Evolutionary conservation across 345 rosid genomes (phyloP), one percentile per base, ranked within the genome.

Genomic region (Pugionium cornutum): DNA sequence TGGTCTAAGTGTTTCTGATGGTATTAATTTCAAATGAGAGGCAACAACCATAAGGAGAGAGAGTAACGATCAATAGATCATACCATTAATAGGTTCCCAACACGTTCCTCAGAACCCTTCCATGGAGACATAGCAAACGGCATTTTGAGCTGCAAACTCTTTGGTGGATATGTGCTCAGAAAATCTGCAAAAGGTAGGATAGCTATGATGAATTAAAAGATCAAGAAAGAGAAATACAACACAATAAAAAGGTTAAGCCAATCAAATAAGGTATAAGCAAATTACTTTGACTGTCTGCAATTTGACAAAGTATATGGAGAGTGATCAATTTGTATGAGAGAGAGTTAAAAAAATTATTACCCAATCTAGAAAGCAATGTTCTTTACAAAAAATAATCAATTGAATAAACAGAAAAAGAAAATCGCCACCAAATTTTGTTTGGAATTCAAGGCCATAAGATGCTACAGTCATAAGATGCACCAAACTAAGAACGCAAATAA

Each of bases 11-110:
- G 39, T 48, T 64, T 56, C 26, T 42, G 51, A 45, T 57, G 6
- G 9, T 51, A 70, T 8, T 8, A n/a, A 43, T 55, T 7, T 47
- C 7, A 44, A 33, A 52, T 68, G 44, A 41, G 62, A 54, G 5
- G 34, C 42, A 42, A 18, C 18, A 18, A 18, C 6, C 39, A 69
- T 41, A 53, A 5, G 0, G 44, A 56, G 49, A 18, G 18, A 32
- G 48, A 48, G 39, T 10, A 62, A n/a, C n/a, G 32, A 62, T 31
- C 31, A 51, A 41, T 60, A 68, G 32, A 66, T 57, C 80, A 69
- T 86, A 94, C 99, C 99, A 95, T 95, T 69, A 95, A 77, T 78
- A 95, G 91, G 72, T 91, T 87, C 73, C 99, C 99, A 48, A 87
- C 77, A 77, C 80, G 89, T 64, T 86, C 86, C 53, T 89, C 94